Evolutionary conservation across 192 early-diverging fungal genomes (phyloP).

Genomic region (Backusella psychrophila): DNA sequence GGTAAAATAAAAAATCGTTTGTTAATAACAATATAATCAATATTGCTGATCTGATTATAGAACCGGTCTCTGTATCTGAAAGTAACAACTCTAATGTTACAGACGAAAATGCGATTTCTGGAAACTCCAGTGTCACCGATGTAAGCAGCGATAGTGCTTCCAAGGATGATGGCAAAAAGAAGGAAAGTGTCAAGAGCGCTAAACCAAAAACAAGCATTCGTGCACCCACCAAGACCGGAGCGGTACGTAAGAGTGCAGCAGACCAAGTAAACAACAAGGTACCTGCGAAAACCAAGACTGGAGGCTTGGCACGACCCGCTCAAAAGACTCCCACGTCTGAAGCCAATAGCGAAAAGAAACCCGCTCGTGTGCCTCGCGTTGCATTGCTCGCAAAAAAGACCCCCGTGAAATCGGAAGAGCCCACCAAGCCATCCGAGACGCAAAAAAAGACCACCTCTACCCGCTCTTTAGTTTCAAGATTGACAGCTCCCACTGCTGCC

Average conservation of each 20-base stretch:
- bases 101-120: neutral
- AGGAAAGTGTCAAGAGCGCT: neutral
- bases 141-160: neutral
- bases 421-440: slow-evolving; percentile 3
- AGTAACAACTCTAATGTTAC: slow-evolving; percentile 1
- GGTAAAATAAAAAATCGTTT: neutral
- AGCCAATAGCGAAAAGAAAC: neutral
- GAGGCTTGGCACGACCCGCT: neutral
- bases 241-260: slow-evolving; percentile 4
- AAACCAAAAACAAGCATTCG: neutral
- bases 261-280: slow-evolving; percentile 1
- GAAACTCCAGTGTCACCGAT: neutral
- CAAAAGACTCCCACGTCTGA: neutral
- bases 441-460: neutral
- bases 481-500: slow-evolving; percentile 23
- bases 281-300: neutral
- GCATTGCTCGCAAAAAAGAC: slow-evolving; percentile 18
- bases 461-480: slow-evolving; percentile 7
- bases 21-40: neutral
- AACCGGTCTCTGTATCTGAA: neutral
- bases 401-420: slow-evolving; percentile 1
- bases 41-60: neutral
- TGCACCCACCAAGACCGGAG: neutral
- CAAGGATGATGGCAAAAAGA: neutral
- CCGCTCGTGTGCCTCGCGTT: slow-evolving; percentile 22